Percentiles rank a stretch among this genome's conserved stretches.
phyloP scores from a whole-genome alignment of 2,329 filamentous ascomycete genomes.

The Fusarium compactum region DNA sequence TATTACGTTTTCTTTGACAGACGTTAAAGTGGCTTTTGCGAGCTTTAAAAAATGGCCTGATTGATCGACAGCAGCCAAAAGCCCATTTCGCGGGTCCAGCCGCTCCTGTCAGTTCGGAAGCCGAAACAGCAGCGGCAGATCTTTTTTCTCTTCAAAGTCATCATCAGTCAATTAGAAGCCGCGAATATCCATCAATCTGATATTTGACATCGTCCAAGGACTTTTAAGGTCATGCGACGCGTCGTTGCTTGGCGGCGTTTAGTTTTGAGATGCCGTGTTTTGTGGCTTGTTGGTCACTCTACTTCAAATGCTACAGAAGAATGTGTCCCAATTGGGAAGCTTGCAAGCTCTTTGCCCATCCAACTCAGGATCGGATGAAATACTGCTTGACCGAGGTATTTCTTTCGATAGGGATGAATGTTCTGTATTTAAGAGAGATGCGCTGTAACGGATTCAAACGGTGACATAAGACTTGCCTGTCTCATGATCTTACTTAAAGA shows the following conservation, averaged over 20 bases:
- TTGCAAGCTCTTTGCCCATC: neutral
- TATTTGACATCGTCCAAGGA: neutral
- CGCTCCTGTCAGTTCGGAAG: slow-evolving; percentile 19
- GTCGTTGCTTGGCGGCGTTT: slow-evolving; percentile 13
- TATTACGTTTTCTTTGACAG: neutral
- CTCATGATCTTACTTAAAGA: fast-evolving
- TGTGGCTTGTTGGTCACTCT: slow-evolving; percentile 29
- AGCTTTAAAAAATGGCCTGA: slow-evolving; percentile 16
- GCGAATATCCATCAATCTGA: neutral
- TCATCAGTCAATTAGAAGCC: neutral
- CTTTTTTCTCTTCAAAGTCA: neutral
- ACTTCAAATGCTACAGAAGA: slow-evolving; percentile 7
- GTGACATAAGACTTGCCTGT: fast-evolving
- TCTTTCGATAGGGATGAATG: neutral
- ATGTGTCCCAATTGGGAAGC: slow-evolving; percentile 12
- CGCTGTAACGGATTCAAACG: neutral
- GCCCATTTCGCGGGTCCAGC: slow-evolving; percentile 20
- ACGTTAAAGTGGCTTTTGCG: slow-evolving; percentile 2
- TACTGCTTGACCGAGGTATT: neutral
- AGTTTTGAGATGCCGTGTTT: neutral
- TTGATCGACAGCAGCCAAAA: neutral
- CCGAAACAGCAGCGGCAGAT: slow-evolving; percentile 18
- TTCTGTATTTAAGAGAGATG: too few relatives aligned
- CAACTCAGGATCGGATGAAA: slow-evolving; percentile 4
- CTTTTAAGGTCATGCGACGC: slow-evolving; percentile 17